phyloP scores from a whole-genome alignment of 441 rosid species.

The Gossypium aridum region DNA sequence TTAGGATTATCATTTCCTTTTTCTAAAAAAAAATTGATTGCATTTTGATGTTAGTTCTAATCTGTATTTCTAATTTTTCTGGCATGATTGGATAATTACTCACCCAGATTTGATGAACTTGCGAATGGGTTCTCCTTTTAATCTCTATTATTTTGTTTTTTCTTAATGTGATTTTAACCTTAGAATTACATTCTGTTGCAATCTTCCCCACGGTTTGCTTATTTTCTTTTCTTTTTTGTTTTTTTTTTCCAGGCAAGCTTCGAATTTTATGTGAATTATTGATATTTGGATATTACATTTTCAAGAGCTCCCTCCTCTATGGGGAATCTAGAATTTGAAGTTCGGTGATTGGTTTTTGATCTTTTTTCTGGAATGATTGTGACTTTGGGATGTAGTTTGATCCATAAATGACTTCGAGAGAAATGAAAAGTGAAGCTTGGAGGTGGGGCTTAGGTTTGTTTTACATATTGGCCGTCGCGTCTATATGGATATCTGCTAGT shows the following conservation, averaged over 20 bases:
- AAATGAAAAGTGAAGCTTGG: slow-evolving; percentile 52
- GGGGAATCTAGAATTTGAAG: neutral
- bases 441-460: slow-evolving; percentile 71
- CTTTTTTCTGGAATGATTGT: slow-evolving; percentile 10
- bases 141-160: neutral
- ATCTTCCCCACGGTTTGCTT: neutral
- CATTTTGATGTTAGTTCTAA: neutral
- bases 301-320: neutral
- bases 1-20: neutral
- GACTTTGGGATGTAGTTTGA: neutral
- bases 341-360: neutral
- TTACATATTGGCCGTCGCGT: slow-evolving; percentile 78
- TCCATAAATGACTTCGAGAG: slow-evolving; percentile 21
- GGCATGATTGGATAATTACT: neutral
- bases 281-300: neutral
- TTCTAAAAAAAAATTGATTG: neutral
- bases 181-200: neutral
- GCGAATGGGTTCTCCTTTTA: neutral
- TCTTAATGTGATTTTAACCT: neutral
- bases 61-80: neutral
- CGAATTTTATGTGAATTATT: neutral
- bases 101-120: neutral
- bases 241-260: neutral
- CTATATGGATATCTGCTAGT: slow-evolving; percentile 93
- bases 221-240: neutral